Percentiles rank a stretch among this genome's conserved stretches.
These are phyloP conservation scores for Boletellus ananas DNA, from an alignment of 768 basidiomycete genomes.

Conservation along the genomic window DNA sequence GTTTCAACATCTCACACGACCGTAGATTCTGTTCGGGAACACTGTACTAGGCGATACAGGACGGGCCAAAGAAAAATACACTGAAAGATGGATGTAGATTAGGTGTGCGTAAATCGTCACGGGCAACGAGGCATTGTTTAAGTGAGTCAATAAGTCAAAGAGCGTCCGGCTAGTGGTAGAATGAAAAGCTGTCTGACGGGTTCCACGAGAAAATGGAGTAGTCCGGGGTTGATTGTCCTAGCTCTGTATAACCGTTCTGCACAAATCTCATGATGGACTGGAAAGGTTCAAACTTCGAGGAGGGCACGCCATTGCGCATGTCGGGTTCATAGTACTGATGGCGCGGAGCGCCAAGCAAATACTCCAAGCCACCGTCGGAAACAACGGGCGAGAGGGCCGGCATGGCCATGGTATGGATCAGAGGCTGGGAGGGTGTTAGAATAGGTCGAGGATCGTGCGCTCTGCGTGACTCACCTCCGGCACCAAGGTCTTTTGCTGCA, in stretches of 20 bases:
- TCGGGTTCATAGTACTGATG: conserved; percentile 7
- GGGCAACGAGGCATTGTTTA: conserved; percentile 3
- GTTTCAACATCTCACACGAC: conserved; percentile 41
- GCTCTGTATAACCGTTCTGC: background rate
- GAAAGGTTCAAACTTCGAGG: background rate
- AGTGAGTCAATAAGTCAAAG: conserved; percentile 30
- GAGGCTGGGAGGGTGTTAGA: conserved; percentile 9
- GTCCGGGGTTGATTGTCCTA: conserved; percentile 12
- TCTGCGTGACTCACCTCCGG: conserved; percentile 13
- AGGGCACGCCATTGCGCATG: background rate
- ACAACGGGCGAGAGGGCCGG: background rate
- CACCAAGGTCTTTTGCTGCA: background rate
- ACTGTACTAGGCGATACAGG: conserved; percentile 15
- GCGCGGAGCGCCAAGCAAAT: conserved; percentile 1
- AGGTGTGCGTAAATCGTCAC: conserved; percentile 13
- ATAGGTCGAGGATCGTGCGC: background rate
- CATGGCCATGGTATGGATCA: background rate
- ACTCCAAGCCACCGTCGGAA: background rate
- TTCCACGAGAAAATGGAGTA: conserved; percentile 23
- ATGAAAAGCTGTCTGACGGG: conserved; percentile 20
- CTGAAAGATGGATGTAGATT: conserved; percentile 12
- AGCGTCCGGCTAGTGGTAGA: conserved; percentile 14
- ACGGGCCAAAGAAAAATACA: conserved; percentile 19
- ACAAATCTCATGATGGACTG: conserved; percentile 15
- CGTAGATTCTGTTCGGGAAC: conserved; percentile 5